phyloP scores from a whole-genome alignment of 129 eudicot genomes.

The Tagetes erecta region DNA sequence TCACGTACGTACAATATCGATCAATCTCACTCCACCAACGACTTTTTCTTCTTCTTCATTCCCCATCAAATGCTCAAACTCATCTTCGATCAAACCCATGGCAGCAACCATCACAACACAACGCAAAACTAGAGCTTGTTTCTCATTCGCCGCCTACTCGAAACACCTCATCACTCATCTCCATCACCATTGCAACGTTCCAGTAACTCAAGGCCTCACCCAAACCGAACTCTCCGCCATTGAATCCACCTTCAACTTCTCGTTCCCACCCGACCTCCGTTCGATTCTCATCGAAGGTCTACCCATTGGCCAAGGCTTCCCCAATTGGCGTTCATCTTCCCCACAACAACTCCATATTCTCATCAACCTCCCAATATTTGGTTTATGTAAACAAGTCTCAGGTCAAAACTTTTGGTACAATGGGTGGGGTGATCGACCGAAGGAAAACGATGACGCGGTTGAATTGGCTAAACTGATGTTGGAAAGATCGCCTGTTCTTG shows the following conservation, averaged over 20 bases:
- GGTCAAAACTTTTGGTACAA: constrained; percentile 47
- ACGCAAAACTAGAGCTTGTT: constrained; percentile 46
- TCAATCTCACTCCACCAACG: constrained; percentile 10
- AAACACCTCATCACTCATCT: constrained; percentile 61
- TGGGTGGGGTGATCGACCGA: constrained; percentile 69
- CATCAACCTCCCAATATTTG: constrained; percentile 52
- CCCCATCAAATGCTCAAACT: constrained; percentile 20
- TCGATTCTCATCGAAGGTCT: constrained; percentile 81
- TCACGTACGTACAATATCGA: background rate
- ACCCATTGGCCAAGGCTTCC: constrained; percentile 78
- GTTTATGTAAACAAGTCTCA: constrained; percentile 51
- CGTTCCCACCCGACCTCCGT: constrained; percentile 89
- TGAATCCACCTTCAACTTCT: constrained; percentile 50
- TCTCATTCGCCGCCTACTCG: constrained; percentile 91
- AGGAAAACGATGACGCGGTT: constrained; percentile 48
- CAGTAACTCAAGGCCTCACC: constrained; percentile 54
- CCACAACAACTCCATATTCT: constrained; percentile 62
- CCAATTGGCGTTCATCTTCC: constrained; percentile 88
- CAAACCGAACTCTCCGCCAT: constrained; percentile 52
- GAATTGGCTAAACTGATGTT: constrained; percentile 46
- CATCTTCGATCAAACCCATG: constrained; percentile 22
- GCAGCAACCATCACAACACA: constrained; percentile 14
- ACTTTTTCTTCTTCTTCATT: constrained; percentile 10
- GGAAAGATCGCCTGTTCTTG: constrained; percentile 54
- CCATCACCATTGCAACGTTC: constrained; percentile 44